Percentiles rank a stretch among this genome's conserved stretches.
Conservation (phyloP, 768 basidiomycete genomes). For the Strobilomyces dryophilus region DNA sequence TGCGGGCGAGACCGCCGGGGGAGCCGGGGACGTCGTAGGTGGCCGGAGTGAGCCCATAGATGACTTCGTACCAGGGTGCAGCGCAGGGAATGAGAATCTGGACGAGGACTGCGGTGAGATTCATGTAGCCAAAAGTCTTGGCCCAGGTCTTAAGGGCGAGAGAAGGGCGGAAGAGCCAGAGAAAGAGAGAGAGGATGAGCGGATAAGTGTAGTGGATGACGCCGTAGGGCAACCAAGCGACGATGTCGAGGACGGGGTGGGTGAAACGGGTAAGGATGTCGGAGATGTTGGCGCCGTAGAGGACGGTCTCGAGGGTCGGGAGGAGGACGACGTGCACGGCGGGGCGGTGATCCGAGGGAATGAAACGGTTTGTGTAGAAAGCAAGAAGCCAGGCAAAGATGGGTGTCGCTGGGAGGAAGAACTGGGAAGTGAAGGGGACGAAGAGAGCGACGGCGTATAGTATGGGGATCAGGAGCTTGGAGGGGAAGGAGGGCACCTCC, state of each 20-base stretch:
- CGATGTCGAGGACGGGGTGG: conserved; percentile 84
- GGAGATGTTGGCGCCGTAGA: conserved; percentile 97
- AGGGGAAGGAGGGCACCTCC: conserved; percentile 62
- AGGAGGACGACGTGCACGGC: conserved; percentile 87
- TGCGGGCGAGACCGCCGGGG: conserved; percentile 87
- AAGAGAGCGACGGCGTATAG: conserved; percentile 67
- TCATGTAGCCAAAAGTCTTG: conserved; percentile 89
- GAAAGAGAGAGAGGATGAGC: conserved; percentile 76
- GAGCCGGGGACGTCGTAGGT: conserved; percentile 91
- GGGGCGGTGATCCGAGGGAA: conserved; percentile 73
- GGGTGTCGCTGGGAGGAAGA: conserved; percentile 86
- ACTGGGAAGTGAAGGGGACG: conserved; percentile 84
- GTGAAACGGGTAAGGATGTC: conserved; percentile 95
- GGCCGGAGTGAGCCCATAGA: conserved; percentile 93
- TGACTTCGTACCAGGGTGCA: conserved; percentile 97
- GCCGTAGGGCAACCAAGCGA: conserved; percentile 98
- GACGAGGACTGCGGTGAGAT: conserved; percentile 78
- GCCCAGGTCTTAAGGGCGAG: conserved; percentile 82
- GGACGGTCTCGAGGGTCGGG: conserved; percentile 89
- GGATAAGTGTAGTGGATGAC: conserved; percentile 86
- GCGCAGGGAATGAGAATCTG: conserved; percentile 91
- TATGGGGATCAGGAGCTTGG: conserved; percentile 74
- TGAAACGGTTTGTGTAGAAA: conserved; percentile 84
- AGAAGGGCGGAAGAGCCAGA: conserved; percentile 88
- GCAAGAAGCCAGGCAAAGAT: conserved; percentile 82